Conservation (phyloP, 306 rosid genomes). For the Mimosa bimucronata region DNA sequence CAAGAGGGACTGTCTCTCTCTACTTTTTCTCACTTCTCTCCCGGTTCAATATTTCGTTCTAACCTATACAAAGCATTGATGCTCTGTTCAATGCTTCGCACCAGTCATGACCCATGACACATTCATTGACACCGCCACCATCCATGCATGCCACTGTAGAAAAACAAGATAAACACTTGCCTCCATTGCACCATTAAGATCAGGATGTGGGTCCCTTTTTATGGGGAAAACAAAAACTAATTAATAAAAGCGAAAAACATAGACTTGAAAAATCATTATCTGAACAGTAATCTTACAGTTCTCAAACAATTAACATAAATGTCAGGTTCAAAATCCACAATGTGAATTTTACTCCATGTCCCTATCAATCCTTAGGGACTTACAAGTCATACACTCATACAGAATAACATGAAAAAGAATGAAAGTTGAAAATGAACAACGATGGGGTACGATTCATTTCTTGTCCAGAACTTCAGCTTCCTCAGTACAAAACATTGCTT, state of each 20-base stretch:
- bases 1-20: too few relatives aligned
- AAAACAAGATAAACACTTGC: too few relatives aligned
- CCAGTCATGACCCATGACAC: too few relatives aligned
- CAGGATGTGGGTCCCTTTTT: too few relatives aligned
- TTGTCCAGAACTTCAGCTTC: neutral
- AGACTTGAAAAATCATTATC: neutral
- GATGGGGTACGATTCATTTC: neutral
- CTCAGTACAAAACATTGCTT: neutral
- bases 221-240: neutral
- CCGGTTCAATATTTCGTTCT: too few relatives aligned
- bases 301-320: neutral
- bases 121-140: too few relatives aligned
- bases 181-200: too few relatives aligned
- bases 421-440: neutral
- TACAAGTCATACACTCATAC: neutral
- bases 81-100: too few relatives aligned
- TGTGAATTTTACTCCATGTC: neutral
- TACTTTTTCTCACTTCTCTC: too few relatives aligned
- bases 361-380: neutral
- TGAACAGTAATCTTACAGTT: neutral
- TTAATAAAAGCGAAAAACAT: neutral
- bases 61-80: too few relatives aligned
- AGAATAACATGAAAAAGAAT: neutral
- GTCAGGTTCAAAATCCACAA: neutral
- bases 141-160: too few relatives aligned